Evolutionary conservation across 75 land plant genomes (phyloP), one percentile per base, ranked within the genome.

Genomic region (Pinus tabuliformis): DNA sequence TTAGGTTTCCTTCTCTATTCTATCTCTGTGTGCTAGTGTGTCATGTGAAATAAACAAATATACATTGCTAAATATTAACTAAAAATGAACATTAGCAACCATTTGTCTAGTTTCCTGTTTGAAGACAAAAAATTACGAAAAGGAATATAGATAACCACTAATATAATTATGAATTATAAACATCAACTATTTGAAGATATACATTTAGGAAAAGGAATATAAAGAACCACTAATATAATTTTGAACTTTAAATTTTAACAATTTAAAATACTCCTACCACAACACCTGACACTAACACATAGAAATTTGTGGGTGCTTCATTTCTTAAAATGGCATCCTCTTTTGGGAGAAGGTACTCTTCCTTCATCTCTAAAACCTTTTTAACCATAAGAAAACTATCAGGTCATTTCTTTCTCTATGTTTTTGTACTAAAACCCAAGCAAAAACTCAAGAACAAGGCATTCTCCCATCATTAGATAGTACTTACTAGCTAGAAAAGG

Each of bases 261-360:
- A 0, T 39, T 3, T 1, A 5, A 3, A 56, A 6, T 21, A 14
- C 21, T 59, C 77, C 61, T 81, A 89, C 93, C 87, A 81, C 84
- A 63, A 78, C 59, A 52, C 93, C 91, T 45, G 83, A 74, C 8
- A 89, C 86, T 24, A 91, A 58, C 11, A 91, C 81, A 77, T 91
- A 91, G 57, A 91, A 86, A 39, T 80, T 89, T 39, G 93, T 82
- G 8, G 91, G 93, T 49, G 89, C 87, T 77, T 91, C 93, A 76
- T 91, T 91, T 57, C 84, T 78, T 58, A 88, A 75, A 62, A 83
- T 89, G 73, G 86, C 79, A 62, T 89, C 91, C 62, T 86, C 91
- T 61, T 79, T 77, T n/a, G 91, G 91, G 42, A 86, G 88, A 60
- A 81, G 83, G 62, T 86, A 89, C 73, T 89, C 91, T 26, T 82